Conservation (phyloP, 2,329 filamentous ascomycete species). For the Colletotrichum orchidophilum region DNA sequence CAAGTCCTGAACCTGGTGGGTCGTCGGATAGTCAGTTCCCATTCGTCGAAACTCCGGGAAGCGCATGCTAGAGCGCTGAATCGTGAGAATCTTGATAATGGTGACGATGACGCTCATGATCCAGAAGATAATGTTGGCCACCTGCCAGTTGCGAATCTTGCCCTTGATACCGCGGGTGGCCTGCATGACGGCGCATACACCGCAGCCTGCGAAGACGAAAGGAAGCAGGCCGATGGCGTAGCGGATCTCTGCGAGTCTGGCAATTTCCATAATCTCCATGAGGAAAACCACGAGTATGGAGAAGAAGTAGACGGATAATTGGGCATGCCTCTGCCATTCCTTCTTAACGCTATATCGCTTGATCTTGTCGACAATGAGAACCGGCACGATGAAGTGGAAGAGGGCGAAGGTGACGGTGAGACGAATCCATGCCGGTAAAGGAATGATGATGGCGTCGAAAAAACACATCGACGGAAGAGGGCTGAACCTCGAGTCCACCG, state of each 20-base stretch:
- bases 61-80: conserved; percentile 26
- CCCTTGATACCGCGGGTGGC: conserved; percentile 34
- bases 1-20: conserved; percentile 39
- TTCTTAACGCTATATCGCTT: conserved; percentile 15
- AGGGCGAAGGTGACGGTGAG: conserved; percentile 35
- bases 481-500: conserved; percentile 19
- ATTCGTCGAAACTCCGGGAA: conserved; percentile 26
- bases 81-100: conserved; percentile 36
- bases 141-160: conserved; percentile 34
- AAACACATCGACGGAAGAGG: conserved; percentile 40
- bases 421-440: conserved; percentile 38
- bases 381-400: conserved; percentile 32
- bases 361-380: conserved; percentile 25
- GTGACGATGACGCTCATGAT: conserved; percentile 36
- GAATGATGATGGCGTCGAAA: conserved; percentile 39
- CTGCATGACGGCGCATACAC: conserved; percentile 32
- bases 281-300: conserved; percentile 35
- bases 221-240: conserved; percentile 37
- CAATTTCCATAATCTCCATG: conserved; percentile 40
- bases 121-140: conserved; percentile 38
- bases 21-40: conserved; percentile 35
- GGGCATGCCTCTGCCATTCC: conserved; percentile 34
- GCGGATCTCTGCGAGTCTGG: conserved; percentile 30
- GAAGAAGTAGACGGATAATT: conserved; percentile 38
- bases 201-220: conserved; percentile 37